A percentile compares a stretch with the other conserved stretches of the same genome.
Evolutionary conservation across 1,284 basidiomycete genomes (phyloP).

Genomic region (Tilletia horrida): DNA sequence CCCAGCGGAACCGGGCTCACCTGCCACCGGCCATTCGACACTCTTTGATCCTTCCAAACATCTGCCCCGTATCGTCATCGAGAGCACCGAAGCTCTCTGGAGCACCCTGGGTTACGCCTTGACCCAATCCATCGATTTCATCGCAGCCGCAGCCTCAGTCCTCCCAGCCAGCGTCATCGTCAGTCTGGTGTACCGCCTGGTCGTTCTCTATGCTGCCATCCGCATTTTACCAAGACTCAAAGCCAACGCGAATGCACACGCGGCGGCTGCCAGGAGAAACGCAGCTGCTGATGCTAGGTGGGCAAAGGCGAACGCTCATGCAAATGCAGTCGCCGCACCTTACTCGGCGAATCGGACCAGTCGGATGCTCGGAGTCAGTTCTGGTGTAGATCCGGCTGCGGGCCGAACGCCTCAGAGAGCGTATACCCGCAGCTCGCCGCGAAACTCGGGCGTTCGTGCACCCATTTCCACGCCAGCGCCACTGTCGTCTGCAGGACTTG

Average conservation of each 20-base stretch:
- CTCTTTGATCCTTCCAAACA: not conserved
- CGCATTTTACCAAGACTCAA: conserved; percentile 42
- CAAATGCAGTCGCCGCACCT: too few species aligned
- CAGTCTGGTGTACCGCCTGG: conserved; percentile 46
- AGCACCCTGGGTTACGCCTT: not conserved
- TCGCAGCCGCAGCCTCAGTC: conserved; percentile 41
- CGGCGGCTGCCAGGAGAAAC: not conserved
- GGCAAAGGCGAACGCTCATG: conserved; percentile 9
- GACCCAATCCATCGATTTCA: conserved; percentile 37
- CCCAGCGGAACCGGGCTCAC: not conserved
- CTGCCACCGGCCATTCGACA: not conserved
- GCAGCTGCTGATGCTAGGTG: not conserved
- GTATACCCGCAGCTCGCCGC: conserved; percentile 7
- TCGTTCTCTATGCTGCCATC: conserved; percentile 50
- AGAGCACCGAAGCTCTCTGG: not conserved
- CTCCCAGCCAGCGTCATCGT: conserved; percentile 51
- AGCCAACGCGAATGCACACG: conserved; percentile 8
- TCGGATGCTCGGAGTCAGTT: not conserved
- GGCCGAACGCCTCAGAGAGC: not conserved
- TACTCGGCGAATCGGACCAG: not conserved
- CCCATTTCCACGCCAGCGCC: not conserved
- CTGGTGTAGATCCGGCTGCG: not conserved
- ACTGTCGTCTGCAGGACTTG: not conserved
- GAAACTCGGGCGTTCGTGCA: conserved; percentile 9
- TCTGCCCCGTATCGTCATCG: conserved; percentile 12